Conservation (phyloP, 1,139 yeast genomes). For the Blastobotrys malaysiensis region DNA sequence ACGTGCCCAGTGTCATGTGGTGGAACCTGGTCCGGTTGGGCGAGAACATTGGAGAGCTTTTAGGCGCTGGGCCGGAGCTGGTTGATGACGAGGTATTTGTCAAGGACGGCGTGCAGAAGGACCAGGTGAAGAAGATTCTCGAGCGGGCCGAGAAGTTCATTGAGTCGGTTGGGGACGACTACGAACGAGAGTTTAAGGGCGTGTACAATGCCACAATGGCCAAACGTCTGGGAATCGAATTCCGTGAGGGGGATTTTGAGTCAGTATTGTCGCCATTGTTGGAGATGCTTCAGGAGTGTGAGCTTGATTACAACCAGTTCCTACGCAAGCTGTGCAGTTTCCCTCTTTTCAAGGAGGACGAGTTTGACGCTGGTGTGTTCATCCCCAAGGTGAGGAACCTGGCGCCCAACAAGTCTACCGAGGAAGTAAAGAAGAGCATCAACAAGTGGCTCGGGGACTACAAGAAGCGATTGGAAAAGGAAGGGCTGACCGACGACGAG, state of each 20-base stretch:
- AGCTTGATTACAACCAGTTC: slow-evolving; percentile 75
- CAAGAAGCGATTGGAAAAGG: slow-evolving; percentile 38
- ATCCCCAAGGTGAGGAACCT: slow-evolving; percentile 32
- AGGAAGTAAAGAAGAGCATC: slow-evolving; percentile 33
- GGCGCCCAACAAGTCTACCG: slow-evolving; percentile 27
- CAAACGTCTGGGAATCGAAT: slow-evolving; percentile 60
- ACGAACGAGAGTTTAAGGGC: slow-evolving; percentile 54
- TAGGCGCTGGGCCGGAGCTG: slow-evolving; percentile 54
- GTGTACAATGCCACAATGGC: slow-evolving; percentile 58
- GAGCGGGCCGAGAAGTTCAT: slow-evolving; percentile 62
- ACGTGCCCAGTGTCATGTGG: slow-evolving; percentile 85
- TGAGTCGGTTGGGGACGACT: slow-evolving; percentile 59
- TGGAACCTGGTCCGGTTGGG: slow-evolving; percentile 88
- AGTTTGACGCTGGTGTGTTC: slow-evolving; percentile 32
- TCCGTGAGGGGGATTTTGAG: slow-evolving; percentile 42
- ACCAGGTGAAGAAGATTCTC: slow-evolving; percentile 49
- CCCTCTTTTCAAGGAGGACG: slow-evolving; percentile 21
- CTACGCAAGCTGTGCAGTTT: slow-evolving; percentile 57
- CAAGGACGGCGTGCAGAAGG: slow-evolving; percentile 35
- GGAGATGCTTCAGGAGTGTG: slow-evolving; percentile 53
- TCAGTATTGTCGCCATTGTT: slow-evolving; percentile 54
- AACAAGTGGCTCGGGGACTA: slow-evolving; percentile 38
- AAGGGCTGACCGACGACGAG: slow-evolving; percentile 35
- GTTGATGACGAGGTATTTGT: slow-evolving; percentile 39
- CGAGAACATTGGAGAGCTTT: slow-evolving; percentile 72